Evolutionary conservation across 495 filamentous ascomycete genomes (phyloP).

Genomic region (Aspergillus baeticus): DNA sequence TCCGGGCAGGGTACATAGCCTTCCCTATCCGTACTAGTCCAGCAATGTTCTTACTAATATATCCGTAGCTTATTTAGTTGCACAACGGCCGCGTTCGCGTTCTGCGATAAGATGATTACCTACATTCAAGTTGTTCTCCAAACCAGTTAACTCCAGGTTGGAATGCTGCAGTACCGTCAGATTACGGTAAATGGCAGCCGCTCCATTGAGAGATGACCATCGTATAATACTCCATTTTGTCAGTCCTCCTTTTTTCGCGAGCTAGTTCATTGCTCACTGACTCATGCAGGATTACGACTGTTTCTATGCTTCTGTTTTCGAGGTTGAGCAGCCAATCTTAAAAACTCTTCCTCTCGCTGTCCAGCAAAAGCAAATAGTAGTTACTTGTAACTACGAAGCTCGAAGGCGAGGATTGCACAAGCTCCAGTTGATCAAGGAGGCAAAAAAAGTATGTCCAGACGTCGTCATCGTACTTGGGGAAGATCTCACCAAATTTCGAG

Average conservation of each 20-base stretch:
- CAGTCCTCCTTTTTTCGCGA: slow-evolving; percentile 27
- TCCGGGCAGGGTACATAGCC: too few species aligned
- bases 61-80: too few species aligned
- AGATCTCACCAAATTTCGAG: slow-evolving; percentile 79
- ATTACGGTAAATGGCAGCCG: slow-evolving; percentile 32
- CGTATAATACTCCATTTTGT: slow-evolving; percentile 83
- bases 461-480: slow-evolving; percentile 84
- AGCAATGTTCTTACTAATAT: too few species aligned
- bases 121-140: too few species aligned
- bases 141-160: too few species aligned
- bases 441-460: slow-evolving; percentile 77
- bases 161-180: too few species aligned
- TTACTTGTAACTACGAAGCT: slow-evolving; percentile 94
- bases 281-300: slow-evolving; percentile 76
- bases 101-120: too few species aligned
- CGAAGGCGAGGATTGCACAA: slow-evolving; percentile 75
- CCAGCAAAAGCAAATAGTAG: slow-evolving; percentile 86
- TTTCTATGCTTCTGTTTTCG: slow-evolving; percentile 90
- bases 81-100: too few species aligned
- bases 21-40: too few species aligned
- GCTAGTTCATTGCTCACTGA: slow-evolving; percentile 7
- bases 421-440: slow-evolving; percentile 78
- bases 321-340: slow-evolving; percentile 72
- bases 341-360: slow-evolving; percentile 71
- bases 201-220: slow-evolving; percentile 55